A percentile compares a stretch with the other conserved stretches of the same genome.
These are phyloP conservation scores for Gracilaria domingensis DNA, from an alignment of 23 red algal species.

Conservation along the genomic window DNA sequence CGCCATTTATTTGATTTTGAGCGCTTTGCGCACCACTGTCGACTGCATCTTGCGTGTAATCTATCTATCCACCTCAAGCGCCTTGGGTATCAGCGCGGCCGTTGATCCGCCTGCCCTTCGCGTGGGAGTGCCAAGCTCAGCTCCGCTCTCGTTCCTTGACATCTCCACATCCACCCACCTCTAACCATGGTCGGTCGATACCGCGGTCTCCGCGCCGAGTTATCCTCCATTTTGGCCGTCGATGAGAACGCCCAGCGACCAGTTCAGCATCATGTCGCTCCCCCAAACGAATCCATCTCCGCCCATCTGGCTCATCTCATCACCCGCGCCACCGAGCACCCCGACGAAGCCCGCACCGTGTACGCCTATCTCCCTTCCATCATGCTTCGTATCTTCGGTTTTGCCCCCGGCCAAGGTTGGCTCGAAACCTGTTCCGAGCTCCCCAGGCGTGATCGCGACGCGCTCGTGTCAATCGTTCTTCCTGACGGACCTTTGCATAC, in stretches of 20 bases:
- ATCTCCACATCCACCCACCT: not conserved
- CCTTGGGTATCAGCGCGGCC: not conserved
- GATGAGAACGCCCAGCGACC: constrained; percentile 35
- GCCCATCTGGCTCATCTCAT: constrained; percentile 50
- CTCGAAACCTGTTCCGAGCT: constrained; percentile 54
- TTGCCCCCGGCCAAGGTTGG: constrained; percentile 47
- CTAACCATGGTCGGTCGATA: constrained; percentile 1
- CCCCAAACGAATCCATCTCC: constrained; percentile 46
- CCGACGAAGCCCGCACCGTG: constrained; percentile 29
- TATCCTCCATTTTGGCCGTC: constrained; percentile 41
- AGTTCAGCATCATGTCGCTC: constrained; percentile 1
- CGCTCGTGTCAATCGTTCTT: constrained; percentile 36
- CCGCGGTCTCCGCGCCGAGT: constrained; percentile 48
- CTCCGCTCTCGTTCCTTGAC: not conserved
- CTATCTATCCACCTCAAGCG: not conserved
- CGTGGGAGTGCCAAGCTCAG: not conserved
- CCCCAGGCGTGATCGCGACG: constrained; percentile 38
- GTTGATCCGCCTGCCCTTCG: not conserved
- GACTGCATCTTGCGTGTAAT: not conserved
- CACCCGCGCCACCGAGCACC: constrained; percentile 31
- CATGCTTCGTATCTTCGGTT: constrained; percentile 64
- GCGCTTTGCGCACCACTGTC: too few species aligned
- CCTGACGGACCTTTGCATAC: constrained; percentile 56
- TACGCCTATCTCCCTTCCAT: constrained; percentile 50
- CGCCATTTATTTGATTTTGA: not conserved